Conservation (phyloP, 139 green algal species). For the Chlamydomonas sp. region DNA sequence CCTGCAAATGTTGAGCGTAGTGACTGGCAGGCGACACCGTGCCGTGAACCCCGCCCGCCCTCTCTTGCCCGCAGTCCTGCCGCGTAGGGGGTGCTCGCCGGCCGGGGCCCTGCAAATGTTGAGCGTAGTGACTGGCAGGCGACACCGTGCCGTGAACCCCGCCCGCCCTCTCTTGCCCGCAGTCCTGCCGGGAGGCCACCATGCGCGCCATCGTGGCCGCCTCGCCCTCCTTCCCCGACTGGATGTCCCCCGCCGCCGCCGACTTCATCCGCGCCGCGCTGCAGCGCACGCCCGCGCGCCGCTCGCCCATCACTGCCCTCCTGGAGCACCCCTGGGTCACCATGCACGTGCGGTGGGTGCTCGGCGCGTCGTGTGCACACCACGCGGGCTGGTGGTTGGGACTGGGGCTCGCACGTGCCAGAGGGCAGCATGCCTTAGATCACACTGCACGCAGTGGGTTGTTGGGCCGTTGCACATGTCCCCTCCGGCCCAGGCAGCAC, state of each 20-base stretch:
- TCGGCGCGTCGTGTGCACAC: not conserved
- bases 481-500: not conserved
- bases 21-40: no score
- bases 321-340: conserved; percentile 64
- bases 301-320: conserved; percentile 47
- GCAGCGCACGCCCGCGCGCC: conserved; percentile 55
- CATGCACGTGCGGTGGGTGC: conserved; percentile 19
- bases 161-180: not conserved
- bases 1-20: no score
- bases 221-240: conserved; percentile 58
- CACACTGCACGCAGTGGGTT: not conserved
- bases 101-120: no score
- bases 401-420: not conserved
- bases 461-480: not conserved
- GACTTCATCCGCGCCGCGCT: conserved; percentile 72
- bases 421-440: no score
- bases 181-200: conserved; percentile 59
- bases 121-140: no score
- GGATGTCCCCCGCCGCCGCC: conserved; percentile 54
- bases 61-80: not conserved
- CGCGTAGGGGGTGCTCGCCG: not conserved
- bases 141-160: no score
- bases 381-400: not conserved
- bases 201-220: conserved; percentile 64
- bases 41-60: no score